Evolutionary conservation across 2,329 filamentous ascomycete genomes (phyloP).

Genomic region (Penicillium sp.): DNA sequence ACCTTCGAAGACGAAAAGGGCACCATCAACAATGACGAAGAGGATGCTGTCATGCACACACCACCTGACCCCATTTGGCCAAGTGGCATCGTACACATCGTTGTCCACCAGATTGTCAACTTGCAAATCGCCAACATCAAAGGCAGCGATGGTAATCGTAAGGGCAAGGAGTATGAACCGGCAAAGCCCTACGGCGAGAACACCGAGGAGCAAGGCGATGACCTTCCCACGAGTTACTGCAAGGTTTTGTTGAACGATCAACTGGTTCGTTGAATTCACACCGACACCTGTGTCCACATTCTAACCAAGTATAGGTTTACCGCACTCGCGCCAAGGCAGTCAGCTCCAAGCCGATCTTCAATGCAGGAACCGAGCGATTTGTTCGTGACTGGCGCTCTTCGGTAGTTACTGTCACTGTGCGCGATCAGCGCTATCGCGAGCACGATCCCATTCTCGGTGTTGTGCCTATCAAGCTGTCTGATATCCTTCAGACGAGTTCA

Average conservation of each 20-base stretch:
- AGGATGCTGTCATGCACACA: slow-evolving; percentile 84
- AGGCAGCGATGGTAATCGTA: slow-evolving; percentile 77
- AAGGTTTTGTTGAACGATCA: slow-evolving; percentile 89
- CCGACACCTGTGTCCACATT: background rate
- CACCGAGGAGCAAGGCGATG: slow-evolving; percentile 77
- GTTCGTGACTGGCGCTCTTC: slow-evolving; percentile 88
- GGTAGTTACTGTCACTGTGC: slow-evolving; percentile 83
- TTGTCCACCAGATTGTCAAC: slow-evolving; percentile 94
- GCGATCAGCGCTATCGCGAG: slow-evolving; percentile 84
- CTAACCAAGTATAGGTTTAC: slow-evolving; percentile 59
- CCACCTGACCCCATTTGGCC: slow-evolving; percentile 97
- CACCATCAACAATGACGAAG: slow-evolving; percentile 67
- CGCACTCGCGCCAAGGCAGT: slow-evolving; percentile 94
- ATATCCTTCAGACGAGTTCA: slow-evolving; percentile 83
- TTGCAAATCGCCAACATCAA: slow-evolving; percentile 90
- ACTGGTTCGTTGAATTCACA: slow-evolving; percentile 52
- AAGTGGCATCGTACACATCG: slow-evolving; percentile 79
- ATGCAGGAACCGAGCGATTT: slow-evolving; percentile 91
- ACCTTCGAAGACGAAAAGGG: slow-evolving; percentile 89
- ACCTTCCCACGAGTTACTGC: slow-evolving; percentile 88
- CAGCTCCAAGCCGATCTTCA: slow-evolving; percentile 94
- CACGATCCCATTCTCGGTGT: slow-evolving; percentile 94
- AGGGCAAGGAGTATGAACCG: slow-evolving; percentile 84
- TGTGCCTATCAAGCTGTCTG: slow-evolving; percentile 81
- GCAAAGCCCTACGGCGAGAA: slow-evolving; percentile 81